phyloP scores from a whole-genome alignment of 495 filamentous ascomycete genomes.

The Aspergillus taichungensis region DNA sequence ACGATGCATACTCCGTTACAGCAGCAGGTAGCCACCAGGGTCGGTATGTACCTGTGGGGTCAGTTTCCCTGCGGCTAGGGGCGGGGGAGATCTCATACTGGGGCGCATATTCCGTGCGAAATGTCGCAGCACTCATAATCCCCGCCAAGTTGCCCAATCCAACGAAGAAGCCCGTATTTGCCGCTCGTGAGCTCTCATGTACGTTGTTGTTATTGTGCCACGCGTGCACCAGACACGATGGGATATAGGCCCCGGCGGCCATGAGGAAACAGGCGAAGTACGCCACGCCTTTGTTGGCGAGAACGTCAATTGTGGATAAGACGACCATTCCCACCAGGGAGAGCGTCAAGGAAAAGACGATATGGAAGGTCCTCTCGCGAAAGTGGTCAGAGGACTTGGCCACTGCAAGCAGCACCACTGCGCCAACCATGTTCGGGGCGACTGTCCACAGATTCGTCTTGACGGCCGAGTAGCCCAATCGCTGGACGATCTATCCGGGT shows the following conservation, averaged over 20 bases:
- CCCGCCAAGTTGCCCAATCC: constrained; percentile 66
- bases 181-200: constrained; percentile 48
- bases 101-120: constrained; percentile 55
- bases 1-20: constrained; percentile 56
- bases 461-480: constrained; percentile 48
- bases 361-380: constrained; percentile 56
- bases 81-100: constrained; percentile 30
- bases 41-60: constrained; percentile 43
- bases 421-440: constrained; percentile 55
- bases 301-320: constrained; percentile 53
- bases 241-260: constrained; percentile 48
- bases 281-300: constrained; percentile 46
- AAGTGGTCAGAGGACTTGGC: constrained; percentile 55
- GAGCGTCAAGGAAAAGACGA: constrained; percentile 54
- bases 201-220: constrained; percentile 72
- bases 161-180: constrained; percentile 38
- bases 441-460: constrained; percentile 68
- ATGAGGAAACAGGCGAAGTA: constrained; percentile 71
- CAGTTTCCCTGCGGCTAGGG: not conserved
- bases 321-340: constrained; percentile 64
- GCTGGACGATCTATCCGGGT: constrained; percentile 39
- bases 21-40: constrained; percentile 58
- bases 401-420: constrained; percentile 53
- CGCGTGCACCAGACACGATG: constrained; percentile 30
- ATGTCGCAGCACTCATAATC: constrained; percentile 60